Conservation (phyloP, 1,139 yeast species). For the Wickerhamomyces sp. region DNA sequence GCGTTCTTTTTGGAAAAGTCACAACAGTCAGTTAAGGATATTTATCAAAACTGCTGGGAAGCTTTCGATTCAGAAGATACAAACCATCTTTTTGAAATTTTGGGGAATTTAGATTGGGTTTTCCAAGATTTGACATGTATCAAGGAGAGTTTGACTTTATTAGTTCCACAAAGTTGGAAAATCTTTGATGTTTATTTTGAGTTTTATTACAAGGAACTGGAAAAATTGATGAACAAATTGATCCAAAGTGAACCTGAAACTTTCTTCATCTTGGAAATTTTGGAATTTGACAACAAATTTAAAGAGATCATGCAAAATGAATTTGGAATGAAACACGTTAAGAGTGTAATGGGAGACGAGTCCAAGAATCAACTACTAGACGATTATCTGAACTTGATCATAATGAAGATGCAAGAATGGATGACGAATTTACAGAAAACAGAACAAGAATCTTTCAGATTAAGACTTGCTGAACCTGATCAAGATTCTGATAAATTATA, state of each 20-base stretch:
- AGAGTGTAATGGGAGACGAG: slow-evolving; percentile 64
- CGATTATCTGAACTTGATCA: slow-evolving; percentile 68
- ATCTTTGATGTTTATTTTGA: slow-evolving; percentile 57
- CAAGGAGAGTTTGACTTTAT: slow-evolving; percentile 48
- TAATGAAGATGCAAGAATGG: slow-evolving; percentile 80
- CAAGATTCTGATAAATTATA: slow-evolving; percentile 56
- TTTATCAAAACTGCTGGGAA: slow-evolving; percentile 59
- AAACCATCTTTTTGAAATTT: slow-evolving; percentile 42
- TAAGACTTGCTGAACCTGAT: slow-evolving; percentile 70
- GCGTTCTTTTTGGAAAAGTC: slow-evolving; percentile 58
- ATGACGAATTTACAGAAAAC: slow-evolving; percentile 56
- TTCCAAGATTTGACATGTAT: slow-evolving; percentile 73
- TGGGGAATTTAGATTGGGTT: slow-evolving; percentile 77
- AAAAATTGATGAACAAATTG: slow-evolving; percentile 55
- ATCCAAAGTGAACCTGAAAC: slow-evolving; percentile 74
- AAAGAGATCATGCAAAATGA: slow-evolving; percentile 42
- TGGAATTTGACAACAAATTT: slow-evolving; percentile 74
- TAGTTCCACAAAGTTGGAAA: slow-evolving; percentile 71
- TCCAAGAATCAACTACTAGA: slow-evolving; percentile 56
- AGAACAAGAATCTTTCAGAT: slow-evolving; percentile 57
- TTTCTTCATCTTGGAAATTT: slow-evolving; percentile 51
- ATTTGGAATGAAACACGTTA: slow-evolving; percentile 37
- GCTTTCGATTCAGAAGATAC: slow-evolving; percentile 41
- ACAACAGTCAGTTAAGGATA: slow-evolving; percentile 55
- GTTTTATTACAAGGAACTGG: slow-evolving; percentile 65